These are phyloP conservation scores for Fusarium mundagurra DNA, from an alignment of 2,329 filamentous ascomycete genomes.

Conservation along the genomic window DNA sequence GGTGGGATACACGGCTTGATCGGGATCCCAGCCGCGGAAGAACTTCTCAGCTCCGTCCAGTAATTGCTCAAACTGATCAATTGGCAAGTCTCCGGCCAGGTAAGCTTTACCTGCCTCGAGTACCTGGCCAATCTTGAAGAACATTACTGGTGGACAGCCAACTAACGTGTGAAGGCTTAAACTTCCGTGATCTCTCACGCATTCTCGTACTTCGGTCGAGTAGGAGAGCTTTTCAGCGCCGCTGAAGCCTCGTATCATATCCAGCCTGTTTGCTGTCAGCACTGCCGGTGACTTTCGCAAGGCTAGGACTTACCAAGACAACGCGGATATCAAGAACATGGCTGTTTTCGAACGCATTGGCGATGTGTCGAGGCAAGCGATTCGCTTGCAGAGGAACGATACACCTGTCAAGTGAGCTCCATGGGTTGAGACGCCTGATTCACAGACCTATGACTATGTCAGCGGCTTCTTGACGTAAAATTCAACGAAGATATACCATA, in stretches of 20 bases:
- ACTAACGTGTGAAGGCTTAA: slow-evolving; percentile 40
- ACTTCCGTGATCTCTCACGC: slow-evolving; percentile 37
- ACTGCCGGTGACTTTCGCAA: rapidly evolving
- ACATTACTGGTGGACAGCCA: slow-evolving; percentile 42
- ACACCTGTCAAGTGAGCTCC: slow-evolving; percentile 43
- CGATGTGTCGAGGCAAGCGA: slow-evolving; percentile 23
- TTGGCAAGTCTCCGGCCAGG: neutral
- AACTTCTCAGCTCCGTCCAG: slow-evolving; percentile 38
- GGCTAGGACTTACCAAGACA: slow-evolving; percentile 34
- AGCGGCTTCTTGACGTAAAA: rapidly evolving
- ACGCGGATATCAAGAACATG: slow-evolving; percentile 38
- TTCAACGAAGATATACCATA: neutral
- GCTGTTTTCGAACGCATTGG: slow-evolving; percentile 26
- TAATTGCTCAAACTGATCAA: slow-evolving; percentile 16
- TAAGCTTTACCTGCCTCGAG: slow-evolving; percentile 36
- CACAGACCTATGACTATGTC: slow-evolving; percentile 32
- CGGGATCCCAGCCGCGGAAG: slow-evolving; percentile 40
- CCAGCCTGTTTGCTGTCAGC: slow-evolving; percentile 34
- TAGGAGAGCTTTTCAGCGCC: slow-evolving; percentile 46
- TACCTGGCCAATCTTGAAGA: slow-evolving; percentile 39
- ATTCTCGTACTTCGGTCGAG: slow-evolving; percentile 36
- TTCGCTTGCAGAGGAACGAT: slow-evolving; percentile 40
- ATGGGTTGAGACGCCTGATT: slow-evolving; percentile 41
- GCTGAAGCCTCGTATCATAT: slow-evolving; percentile 45
- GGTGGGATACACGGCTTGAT: slow-evolving; percentile 41